These are phyloP conservation scores for Mycena leptocephala DNA, from an alignment of 768 basidiomycete genomes.

Conservation along the genomic window DNA sequence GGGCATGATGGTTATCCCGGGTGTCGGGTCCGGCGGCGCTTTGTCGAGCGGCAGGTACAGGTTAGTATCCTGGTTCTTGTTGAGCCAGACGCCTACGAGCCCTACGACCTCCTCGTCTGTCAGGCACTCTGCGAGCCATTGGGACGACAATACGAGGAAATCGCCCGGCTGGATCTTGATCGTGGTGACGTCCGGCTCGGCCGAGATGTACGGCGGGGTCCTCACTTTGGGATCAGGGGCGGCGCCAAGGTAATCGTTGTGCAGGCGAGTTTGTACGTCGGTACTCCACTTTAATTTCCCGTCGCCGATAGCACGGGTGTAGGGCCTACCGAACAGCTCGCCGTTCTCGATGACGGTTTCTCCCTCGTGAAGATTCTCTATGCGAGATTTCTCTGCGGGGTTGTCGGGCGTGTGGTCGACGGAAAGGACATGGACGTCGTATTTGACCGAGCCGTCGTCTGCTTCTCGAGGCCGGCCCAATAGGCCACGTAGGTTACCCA, in stretches of 20 bases:
- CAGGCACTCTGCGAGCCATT: constrained; percentile 70
- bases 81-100: constrained; percentile 65
- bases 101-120: constrained; percentile 71
- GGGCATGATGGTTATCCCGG: constrained; percentile 25
- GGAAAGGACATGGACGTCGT: constrained; percentile 58
- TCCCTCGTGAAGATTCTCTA: constrained; percentile 50
- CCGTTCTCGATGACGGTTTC: constrained; percentile 48
- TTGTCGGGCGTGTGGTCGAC: constrained; percentile 56
- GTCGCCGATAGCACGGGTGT: constrained; percentile 62
- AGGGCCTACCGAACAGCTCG: constrained; percentile 48
- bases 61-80: constrained; percentile 37
- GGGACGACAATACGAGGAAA: constrained; percentile 69
- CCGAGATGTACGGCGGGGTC: constrained; percentile 66
- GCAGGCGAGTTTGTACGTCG: constrained; percentile 55
- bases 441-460: constrained; percentile 46
- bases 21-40: constrained; percentile 21
- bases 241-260: constrained; percentile 54
- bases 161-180: constrained; percentile 61
- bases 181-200: constrained; percentile 67
- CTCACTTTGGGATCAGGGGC: constrained; percentile 46
- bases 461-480: constrained; percentile 50
- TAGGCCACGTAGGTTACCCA: constrained; percentile 61
- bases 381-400: constrained; percentile 49
- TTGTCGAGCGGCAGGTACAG: not conserved
- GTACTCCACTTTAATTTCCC: constrained; percentile 60